Evolutionary conservation across 2,329 filamentous ascomycete genomes (phyloP), one percentile per base, ranked within the genome.

Genomic region (Hysterium pulicare): DNA sequence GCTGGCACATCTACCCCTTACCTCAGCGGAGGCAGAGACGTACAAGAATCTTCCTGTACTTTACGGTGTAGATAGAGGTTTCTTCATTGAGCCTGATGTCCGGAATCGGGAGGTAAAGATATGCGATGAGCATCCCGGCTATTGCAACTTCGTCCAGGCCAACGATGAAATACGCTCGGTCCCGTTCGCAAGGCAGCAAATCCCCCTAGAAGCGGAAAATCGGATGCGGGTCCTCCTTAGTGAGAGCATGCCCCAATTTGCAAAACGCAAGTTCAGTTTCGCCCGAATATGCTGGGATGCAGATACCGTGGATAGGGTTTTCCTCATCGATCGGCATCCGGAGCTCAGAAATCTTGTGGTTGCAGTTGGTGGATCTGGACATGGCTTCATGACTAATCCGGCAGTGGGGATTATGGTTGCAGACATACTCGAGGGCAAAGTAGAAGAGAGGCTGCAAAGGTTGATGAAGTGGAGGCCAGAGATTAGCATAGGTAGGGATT

Each of bases 81-180:
- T 75, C 55, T 75, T 75, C 57, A 71, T 75, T 54, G 72, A 75
- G 40, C 72, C 72, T 1, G 71, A 73, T 33, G 62, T 57, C 9
- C 70, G 72, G 30, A 67, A 61, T 2, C 62, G 67, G 33, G 67
- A 75, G 44, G 59, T 76, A 13, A 76, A 76, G 49, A 64, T 76
- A 36, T 74, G 78, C 53, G 77, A 81, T 47, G 76, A 80, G 49
- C 76, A 79, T 44, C 76, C 77, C 0, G 77, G 77, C 3, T 81
- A 79, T 47, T 73, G 71, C 42, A 78, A 79, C 44, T 73, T 69
- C 33, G 48, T 71, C 8, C 42, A 45, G 5, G 19, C 44, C 0
- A 53, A 62, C 21, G 64, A 59, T 6, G 54, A 64, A 19, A 49
- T 54, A 23, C 52, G 55, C 16, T 72, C 68, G 5, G 45, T 69